Conservation (phyloP, 805 yeast species). For the Ogataea populi-albae region DNA sequence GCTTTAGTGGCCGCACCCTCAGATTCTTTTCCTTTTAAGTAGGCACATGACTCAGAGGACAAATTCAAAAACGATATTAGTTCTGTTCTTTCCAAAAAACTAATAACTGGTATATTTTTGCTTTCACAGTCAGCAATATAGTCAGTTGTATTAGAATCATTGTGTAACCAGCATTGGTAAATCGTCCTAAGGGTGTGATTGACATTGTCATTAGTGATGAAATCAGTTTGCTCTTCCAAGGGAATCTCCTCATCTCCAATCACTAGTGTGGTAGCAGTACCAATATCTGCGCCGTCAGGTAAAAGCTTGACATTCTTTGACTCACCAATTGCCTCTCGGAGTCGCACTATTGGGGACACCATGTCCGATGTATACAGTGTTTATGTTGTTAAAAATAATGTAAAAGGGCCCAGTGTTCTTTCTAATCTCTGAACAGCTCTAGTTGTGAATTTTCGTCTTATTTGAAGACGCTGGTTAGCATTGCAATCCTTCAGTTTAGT, state of each 20-base stretch:
- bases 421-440: no score
- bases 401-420: no score
- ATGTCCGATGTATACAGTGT: no score
- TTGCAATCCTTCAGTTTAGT: no score
- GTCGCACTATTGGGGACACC: constrained; percentile 11
- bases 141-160: constrained; percentile 73
- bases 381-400: no score
- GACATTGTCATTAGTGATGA: constrained; percentile 43
- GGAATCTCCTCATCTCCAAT: constrained; percentile 17
- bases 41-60: constrained; percentile 55
- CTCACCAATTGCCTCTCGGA: constrained; percentile 18
- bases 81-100: constrained; percentile 83
- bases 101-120: constrained; percentile 62
- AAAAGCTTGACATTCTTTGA: constrained; percentile 10
- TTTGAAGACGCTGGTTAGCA: no score
- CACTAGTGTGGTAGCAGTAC: constrained; percentile 17
- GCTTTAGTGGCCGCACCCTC: background rate
- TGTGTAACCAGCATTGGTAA: constrained; percentile 74
- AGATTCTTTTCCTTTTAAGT: constrained; percentile 33
- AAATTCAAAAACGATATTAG: constrained; percentile 80
- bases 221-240: constrained; percentile 43
- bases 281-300: constrained; percentile 19
- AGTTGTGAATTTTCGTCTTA: no score
- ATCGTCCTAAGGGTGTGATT: constrained; percentile 55
- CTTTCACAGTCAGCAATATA: constrained; percentile 72